A percentile compares a stretch with the other conserved stretches of the same genome.
Conservation (phyloP, 1,284 basidiomycete genomes). For the Takashimella tepidaria region DNA sequence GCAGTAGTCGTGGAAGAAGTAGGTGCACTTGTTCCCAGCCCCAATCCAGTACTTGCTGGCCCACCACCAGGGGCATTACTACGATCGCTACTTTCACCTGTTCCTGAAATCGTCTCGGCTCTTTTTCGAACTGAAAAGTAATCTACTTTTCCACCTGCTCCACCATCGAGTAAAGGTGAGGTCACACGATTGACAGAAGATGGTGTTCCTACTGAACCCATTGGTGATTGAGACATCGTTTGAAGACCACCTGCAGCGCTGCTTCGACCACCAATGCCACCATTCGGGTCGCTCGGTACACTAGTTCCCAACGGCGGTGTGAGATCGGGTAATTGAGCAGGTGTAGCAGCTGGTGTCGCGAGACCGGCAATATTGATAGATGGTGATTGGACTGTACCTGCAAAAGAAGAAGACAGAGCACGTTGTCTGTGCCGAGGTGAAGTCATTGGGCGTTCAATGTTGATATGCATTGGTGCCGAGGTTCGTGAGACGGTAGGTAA, state of each 20-base stretch:
- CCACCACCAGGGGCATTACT: too few species aligned
- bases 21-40: slow-evolving; percentile 7
- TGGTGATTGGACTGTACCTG: slow-evolving; percentile 16
- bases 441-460: slow-evolving; percentile 30
- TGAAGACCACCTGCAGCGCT: slow-evolving; percentile 11
- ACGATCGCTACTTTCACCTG: too few species aligned
- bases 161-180: not conserved
- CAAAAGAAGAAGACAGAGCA: slow-evolving; percentile 23
- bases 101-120: not conserved
- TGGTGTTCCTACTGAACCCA: not conserved
- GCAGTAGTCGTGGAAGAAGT: slow-evolving; percentile 3
- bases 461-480: slow-evolving; percentile 32
- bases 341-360: slow-evolving; percentile 61
- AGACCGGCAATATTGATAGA: slow-evolving; percentile 56
- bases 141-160: slow-evolving; percentile 21
- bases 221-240: slow-evolving; percentile 21
- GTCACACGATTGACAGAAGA: not conserved
- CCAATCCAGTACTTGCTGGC: slow-evolving; percentile 1
- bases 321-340: slow-evolving; percentile 42
- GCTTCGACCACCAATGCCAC: slow-evolving; percentile 12
- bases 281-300: slow-evolving; percentile 20
- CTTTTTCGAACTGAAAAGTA: slow-evolving; percentile 37
- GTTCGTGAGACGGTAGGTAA: slow-evolving; percentile 28
- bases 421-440: slow-evolving; percentile 31
- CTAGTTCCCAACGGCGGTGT: slow-evolving; percentile 24